Evolutionary conservation across 441 rosid genomes (phyloP).

Genomic region (Populus hybrid): DNA sequence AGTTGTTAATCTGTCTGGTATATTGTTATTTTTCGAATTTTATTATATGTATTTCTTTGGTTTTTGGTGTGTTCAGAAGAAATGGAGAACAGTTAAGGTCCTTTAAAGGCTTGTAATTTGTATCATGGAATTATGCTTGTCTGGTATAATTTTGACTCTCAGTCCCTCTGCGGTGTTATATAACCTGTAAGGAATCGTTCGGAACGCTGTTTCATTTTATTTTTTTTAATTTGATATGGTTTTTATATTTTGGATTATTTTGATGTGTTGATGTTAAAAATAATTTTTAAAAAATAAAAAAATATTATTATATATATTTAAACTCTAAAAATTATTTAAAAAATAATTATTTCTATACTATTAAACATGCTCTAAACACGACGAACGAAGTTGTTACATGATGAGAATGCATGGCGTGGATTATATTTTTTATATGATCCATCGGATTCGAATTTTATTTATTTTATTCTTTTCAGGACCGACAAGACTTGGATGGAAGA

Average conservation of each 20-base stretch:
- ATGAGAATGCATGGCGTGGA: not conserved
- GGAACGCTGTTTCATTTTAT: no score
- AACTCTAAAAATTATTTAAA: no score
- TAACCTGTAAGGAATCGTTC: not conserved
- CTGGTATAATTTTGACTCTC: not conserved
- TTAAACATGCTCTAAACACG: no score
- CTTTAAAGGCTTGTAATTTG: not conserved
- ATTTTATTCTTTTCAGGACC: not conserved
- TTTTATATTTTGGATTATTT: no score
- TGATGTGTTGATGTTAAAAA: no score
- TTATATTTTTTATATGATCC: no score
- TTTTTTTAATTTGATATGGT: no score
- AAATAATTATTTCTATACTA: no score
- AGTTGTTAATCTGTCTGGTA: not conserved
- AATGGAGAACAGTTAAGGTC: not conserved
- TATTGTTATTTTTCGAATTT: constrained; percentile 11
- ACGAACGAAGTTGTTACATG: not conserved
- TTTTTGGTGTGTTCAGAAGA: not conserved
- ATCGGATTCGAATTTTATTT: no score
- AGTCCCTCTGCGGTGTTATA: not conserved
- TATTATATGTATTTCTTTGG: constrained; percentile 1
- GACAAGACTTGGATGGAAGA: not conserved
- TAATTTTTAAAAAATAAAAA: no score
- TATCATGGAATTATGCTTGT: not conserved
- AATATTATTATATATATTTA: no score